Evolutionary conservation across 441 rosid genomes (phyloP), one percentile per base, ranked within the genome.

Genomic region (Omphalea diandra): DNA sequence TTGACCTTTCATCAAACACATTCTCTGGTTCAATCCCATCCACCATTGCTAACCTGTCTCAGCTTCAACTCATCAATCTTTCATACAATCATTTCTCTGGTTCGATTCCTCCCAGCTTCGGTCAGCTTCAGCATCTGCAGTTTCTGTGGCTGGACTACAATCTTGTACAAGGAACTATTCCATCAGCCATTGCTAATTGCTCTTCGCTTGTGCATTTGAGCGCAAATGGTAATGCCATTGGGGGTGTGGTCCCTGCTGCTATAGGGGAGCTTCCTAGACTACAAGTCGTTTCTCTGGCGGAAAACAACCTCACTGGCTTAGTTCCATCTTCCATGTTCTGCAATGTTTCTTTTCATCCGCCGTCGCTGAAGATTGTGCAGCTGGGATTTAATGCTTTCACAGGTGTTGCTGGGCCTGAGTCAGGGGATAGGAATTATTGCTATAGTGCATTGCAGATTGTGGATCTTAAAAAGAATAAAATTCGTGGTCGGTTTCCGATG

Each of bases 141-240:
- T 90, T 88, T 68, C 80, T 95, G 1, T 90, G 97, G 97, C 82
- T 94, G 0, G 98, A 94, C 70, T 80, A 71, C 74, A 94, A 91
- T 68, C 73, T 68, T 44, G 60, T 94, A 41, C 86, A 85, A 74
- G 99, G 97, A 20, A 90, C 99, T 55, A 52, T 95, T 50, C 98
- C 99, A 3, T 90, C 98, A 0, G 93, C 91, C 2, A 64, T 95
- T 8, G 86, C 92, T 0, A 95, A 92, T 73, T 89, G 97, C 59
- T 90, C 96, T 22, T 90, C 98, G 31, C 86, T 95, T 10, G 81
- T 88, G 24, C 99, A 92, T 65, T 77, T 95, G 59, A 92, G 97
- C 69, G 94, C 85, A 0, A 79, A 86, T 52, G 91, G 83, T 61
- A 92, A 95, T 70, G 68, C 80, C 40, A 87, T 95, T 62, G 79